Percentiles rank a stretch among this genome's conserved stretches.
Conservation (phyloP, 176 grass and related monocot species). For the Ensete ventricosum region DNA sequence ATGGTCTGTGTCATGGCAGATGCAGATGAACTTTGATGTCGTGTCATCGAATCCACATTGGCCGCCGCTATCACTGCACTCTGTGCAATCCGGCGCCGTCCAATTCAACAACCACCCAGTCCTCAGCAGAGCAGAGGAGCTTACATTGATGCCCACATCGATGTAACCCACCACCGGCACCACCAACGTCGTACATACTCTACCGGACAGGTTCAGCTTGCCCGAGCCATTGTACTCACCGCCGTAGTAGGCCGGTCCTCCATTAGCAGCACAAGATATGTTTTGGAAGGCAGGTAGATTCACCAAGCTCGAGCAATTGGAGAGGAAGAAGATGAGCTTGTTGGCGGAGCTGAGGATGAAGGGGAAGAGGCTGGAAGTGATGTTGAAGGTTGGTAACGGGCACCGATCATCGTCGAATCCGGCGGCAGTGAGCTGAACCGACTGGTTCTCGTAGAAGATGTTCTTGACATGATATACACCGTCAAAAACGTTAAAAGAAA, state of each 20-base stretch:
- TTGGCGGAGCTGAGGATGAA: not conserved
- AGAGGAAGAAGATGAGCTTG: slow-evolving; percentile 1
- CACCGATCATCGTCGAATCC: slow-evolving; percentile 20
- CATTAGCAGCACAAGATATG: not conserved
- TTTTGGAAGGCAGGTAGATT: not conserved
- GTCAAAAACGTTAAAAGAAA: slow-evolving; percentile 18
- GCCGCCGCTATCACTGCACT: slow-evolving; percentile 25
- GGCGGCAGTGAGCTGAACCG: slow-evolving; percentile 22
- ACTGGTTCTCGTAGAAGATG: slow-evolving; percentile 41
- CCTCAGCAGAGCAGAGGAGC: slow-evolving; percentile 28
- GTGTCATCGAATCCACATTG: slow-evolving; percentile 32
- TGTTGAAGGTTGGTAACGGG: slow-evolving; percentile 5
- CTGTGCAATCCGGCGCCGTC: slow-evolving; percentile 5
- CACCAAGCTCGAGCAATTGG: slow-evolving; percentile 26
- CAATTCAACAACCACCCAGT: slow-evolving; percentile 44
- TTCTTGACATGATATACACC: slow-evolving; percentile 18
- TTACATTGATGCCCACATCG: not conserved
- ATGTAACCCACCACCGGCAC: slow-evolving; percentile 26
- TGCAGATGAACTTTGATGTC: slow-evolving; percentile 24
- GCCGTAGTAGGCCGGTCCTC: not conserved
- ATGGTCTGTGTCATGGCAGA: slow-evolving; percentile 27
- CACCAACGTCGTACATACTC: slow-evolving; percentile 1
- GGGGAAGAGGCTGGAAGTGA: not conserved
- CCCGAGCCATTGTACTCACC: not conserved
- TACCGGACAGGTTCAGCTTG: not conserved